Evolutionary conservation across 208 protist species (phyloP).

Genomic region (Trypanosomatidae sp.): DNA sequence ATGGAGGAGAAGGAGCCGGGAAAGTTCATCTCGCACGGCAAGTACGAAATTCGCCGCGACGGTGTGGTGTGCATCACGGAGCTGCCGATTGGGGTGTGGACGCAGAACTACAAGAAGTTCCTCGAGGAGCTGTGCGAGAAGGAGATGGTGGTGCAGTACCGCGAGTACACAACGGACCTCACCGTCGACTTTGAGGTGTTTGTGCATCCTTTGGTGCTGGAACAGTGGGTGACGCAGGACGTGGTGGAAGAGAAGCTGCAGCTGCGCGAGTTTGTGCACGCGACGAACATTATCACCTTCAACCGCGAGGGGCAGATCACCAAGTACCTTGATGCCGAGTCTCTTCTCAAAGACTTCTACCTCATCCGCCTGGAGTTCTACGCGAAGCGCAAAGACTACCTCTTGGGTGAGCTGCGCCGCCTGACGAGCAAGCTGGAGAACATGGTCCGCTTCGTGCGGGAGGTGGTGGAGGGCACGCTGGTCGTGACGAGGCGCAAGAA

Average conservation of each 20-base stretch:
- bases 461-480: slow-evolving; percentile 95
- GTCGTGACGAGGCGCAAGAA: slow-evolving; percentile 93
- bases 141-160: slow-evolving; percentile 93
- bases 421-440: slow-evolving; percentile 94
- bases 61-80: slow-evolving; percentile 96
- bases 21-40: slow-evolving; percentile 79
- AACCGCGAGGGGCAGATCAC: slow-evolving; percentile 94
- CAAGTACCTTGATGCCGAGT: slow-evolving; percentile 92
- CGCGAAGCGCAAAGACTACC: slow-evolving; percentile 94
- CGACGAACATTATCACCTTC: slow-evolving; percentile 98
- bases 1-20: slow-evolving; percentile 85
- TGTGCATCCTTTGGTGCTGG: slow-evolving; percentile 87
- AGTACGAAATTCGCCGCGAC: slow-evolving; percentile 65
- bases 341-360: slow-evolving; percentile 98
- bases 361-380: slow-evolving; percentile 96
- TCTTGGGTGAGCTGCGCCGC: slow-evolving; percentile 86
- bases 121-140: slow-evolving; percentile 92
- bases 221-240: slow-evolving; percentile 68
- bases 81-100: slow-evolving; percentile 97
- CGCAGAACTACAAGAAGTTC: slow-evolving; percentile 94
- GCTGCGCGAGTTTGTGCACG: slow-evolving; percentile 86
- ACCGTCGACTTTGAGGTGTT: slow-evolving; percentile 95
- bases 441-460: slow-evolving; percentile 98
- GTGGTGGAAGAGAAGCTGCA: slow-evolving; percentile 93
- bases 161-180: slow-evolving; percentile 97